Percentiles rank a stretch among this genome's conserved stretches.
Conservation (phyloP, 768 basidiomycete species). For the Leucogyrophana mollusca region DNA sequence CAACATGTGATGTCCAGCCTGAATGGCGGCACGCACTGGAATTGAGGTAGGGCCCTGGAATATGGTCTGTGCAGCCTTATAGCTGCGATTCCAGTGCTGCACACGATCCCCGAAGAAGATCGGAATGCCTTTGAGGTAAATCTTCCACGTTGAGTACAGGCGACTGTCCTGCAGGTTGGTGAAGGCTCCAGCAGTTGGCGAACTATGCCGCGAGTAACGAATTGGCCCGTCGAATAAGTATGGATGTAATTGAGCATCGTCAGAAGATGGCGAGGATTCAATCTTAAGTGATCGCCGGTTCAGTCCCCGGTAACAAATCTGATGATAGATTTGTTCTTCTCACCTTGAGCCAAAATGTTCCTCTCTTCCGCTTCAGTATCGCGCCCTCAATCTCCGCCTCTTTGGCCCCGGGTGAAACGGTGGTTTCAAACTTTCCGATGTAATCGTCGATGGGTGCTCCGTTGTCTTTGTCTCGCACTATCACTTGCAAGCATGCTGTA, state of each 20-base stretch:
- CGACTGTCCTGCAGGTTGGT: slow-evolving; percentile 61
- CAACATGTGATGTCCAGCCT: slow-evolving; percentile 70
- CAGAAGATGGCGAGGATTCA: slow-evolving; percentile 47
- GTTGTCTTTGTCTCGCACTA: slow-evolving; percentile 70
- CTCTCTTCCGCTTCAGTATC: slow-evolving; percentile 46
- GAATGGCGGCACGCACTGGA: slow-evolving; percentile 66
- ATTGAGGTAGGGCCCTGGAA: slow-evolving; percentile 60
- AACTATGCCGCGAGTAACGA: slow-evolving; percentile 68
- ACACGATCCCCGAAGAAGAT: slow-evolving; percentile 56
- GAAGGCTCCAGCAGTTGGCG: slow-evolving; percentile 65
- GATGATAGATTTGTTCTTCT: slow-evolving; percentile 9
- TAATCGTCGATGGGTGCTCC: slow-evolving; percentile 55
- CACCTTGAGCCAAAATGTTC: slow-evolving; percentile 73
- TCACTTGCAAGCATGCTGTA: slow-evolving; percentile 56
- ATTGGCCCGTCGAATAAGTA: slow-evolving; percentile 76
- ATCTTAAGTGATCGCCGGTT: slow-evolving; percentile 38
- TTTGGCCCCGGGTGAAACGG: slow-evolving; percentile 54
- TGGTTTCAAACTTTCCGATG: slow-evolving; percentile 61
- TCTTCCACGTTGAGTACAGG: slow-evolving; percentile 79
- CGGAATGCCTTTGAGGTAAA: slow-evolving; percentile 59
- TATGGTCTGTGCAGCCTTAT: slow-evolving; percentile 71
- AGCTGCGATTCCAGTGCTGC: slow-evolving; percentile 67
- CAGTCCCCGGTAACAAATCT: neutral
- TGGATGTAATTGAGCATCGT: slow-evolving; percentile 39
- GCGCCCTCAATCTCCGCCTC: slow-evolving; percentile 63